phyloP scores from a whole-genome alignment of 805 yeast genomes.

The Kodamaea hsintzibuensis region DNA sequence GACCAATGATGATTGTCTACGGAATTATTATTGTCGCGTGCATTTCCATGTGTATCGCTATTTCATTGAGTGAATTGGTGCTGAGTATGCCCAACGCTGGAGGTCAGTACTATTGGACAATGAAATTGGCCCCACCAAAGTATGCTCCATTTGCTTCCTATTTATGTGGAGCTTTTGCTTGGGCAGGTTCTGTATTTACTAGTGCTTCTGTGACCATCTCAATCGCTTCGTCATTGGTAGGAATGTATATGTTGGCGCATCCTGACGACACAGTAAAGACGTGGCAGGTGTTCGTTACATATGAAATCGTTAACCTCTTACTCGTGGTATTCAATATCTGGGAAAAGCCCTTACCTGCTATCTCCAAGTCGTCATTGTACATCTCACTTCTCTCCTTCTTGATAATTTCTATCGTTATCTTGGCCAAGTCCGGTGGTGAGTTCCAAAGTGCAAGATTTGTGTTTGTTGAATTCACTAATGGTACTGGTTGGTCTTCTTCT shows the following conservation, averaged over 20 bases:
- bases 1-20: conserved; percentile 57
- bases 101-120: conserved; percentile 62
- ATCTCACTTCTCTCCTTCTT: conserved; percentile 53
- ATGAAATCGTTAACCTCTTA: conserved; percentile 44
- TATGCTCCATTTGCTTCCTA: conserved; percentile 52
- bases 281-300: conserved; percentile 58
- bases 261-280: conserved; percentile 40
- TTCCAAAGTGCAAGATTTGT: conserved; percentile 55
- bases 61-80: conserved; percentile 53
- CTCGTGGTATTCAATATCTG: conserved; percentile 50
- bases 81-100: conserved; percentile 58
- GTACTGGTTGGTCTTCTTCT: conserved; percentile 59
- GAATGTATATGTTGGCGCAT: conserved; percentile 45
- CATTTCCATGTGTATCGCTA: conserved; percentile 49
- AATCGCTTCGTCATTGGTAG: conserved; percentile 52
- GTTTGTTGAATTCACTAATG: conserved; percentile 52
- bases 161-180: conserved; percentile 61
- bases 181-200: conserved; percentile 63
- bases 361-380: conserved; percentile 52
- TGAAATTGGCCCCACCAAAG: conserved; percentile 51
- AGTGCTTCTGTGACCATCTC: conserved; percentile 60
- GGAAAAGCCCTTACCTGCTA: conserved; percentile 51
- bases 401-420: conserved; percentile 52
- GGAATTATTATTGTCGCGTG: conserved; percentile 54
- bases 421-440: conserved; percentile 53